Base-by-base conservation (phyloP, 306 rosid species). In the Fagus crenata region DNA sequence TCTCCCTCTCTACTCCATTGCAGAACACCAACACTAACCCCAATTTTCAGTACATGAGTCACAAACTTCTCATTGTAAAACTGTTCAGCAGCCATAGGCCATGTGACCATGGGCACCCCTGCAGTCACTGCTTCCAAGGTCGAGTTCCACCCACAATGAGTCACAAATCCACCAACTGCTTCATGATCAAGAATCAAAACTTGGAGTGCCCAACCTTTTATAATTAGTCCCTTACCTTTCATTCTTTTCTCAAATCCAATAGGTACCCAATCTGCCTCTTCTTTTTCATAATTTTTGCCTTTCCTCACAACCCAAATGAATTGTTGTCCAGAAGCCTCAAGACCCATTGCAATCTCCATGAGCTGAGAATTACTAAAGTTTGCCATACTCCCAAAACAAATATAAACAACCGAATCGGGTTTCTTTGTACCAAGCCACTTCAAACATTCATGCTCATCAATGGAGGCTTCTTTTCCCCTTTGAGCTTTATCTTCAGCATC, bases 141-240 rank as follows among this genome's bases (percentile, higher is more conserved):
- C 1, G 86, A 84, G 15, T 86, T 86, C 90, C 90, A 86, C 7
- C 90, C 87, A 55, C 90, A 84, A 18, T 86, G 90, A 43, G 87
- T 86, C 82, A 86, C 76, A 69, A 86, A 86, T 12, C 84, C 82
- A 7, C 90, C 87, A 7, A 81, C 54, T 0, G 81, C 82, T 5
- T 7, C 67, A 53, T 86, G 90, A 6, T 78, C 81, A 15, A 86
- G 80, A 75, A 86, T 86, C 84, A 81, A 55, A 14, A 84, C 64
- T 54, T 81, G 86, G 0, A 81, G 87, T 13, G 87, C 87, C 87
- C 87, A 86, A 15, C 87, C 87, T 68, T 78, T 60, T 15, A 86
- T 76, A 2, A 86, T 73, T 7, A 84, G 42, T 28, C 87, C 84
- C 61, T 39, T 83, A 37, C 77, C 85, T 63, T 78, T 68, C 39